Evolutionary conservation across 2,329 filamentous ascomycete species (phyloP), one percentile per base, ranked within the genome.

Genomic region (Aspergillus persii): DNA sequence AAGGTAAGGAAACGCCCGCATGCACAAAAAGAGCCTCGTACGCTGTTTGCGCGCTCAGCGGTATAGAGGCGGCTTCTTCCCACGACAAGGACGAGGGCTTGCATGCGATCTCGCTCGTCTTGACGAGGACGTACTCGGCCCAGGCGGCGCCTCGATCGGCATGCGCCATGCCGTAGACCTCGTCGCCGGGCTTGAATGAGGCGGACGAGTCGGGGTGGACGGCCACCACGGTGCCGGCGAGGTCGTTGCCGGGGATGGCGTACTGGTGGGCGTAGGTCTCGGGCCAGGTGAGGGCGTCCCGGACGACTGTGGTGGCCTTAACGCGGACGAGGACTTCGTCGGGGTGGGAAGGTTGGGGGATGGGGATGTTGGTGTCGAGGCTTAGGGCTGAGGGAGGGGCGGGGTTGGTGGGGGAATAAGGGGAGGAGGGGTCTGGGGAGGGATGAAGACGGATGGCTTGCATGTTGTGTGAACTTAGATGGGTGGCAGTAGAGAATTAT

Each of bases 21-120:
- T 71, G 62, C n/a, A 65, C 67, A 53, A 69, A 70, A 27, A 71
- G 56, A 18, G 68, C 68, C 63, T 72, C 63, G 31, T 66, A 69
- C 8, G 69, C 69, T 18, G 70, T 72, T 57, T 65, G 56, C 46
- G 64, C 68, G 52, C 67, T 69, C 3, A 71, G 50, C 46, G 69
- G 70, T 53, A 71, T 54, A 9, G 63, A 60, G 12, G 68, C 69
- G 1, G 67, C 67, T 48, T 64, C 62, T 26, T 60, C 68, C 58
- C 61, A 68, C 5, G 51, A 33, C n/a, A 71, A 46, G n/a, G 26
- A 18, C 8, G 50, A 9, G 3, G 69, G 68, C 54, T 70, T 71
- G 30, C 39, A 49, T 8, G 64, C 65, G 15, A 67, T 59, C 53
- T 71, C 68, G 3, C 64, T 50, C 8, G 60, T 58, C 3, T 36